Base-by-base conservation (phyloP, 768 basidiomycete species). In the Leucosporidium yakuticum region DNA sequence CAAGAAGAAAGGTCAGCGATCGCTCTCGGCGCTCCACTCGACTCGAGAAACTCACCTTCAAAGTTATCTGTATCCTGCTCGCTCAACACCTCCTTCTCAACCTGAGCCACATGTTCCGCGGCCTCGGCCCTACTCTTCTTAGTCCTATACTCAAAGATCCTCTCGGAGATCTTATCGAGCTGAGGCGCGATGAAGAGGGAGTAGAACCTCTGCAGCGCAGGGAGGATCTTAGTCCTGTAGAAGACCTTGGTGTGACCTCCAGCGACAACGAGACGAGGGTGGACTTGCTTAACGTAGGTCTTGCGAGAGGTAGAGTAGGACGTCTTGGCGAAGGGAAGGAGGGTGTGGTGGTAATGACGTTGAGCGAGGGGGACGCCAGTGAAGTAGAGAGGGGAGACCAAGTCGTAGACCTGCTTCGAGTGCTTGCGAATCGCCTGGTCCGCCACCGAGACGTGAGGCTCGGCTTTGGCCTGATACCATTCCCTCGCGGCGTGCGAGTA, bases 141-240 rank as follows among this genome's bases (percentile, higher is more conserved):
- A 21, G 64, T 62, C 67, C 69, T 71, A 68, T 74, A 73, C 63
- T 75, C 74, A 31, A 70, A 76, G 47, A 73, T 70, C 23, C 71
- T 56, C 49, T 74, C 76, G 19, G 60, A 53, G 60, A 76, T 74
- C 70, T 75, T 75, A 64, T 68, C 73, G 21, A 75, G 39, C 66
- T 76, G 76, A 11, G 76, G 76, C 8, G 65, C 67, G 58, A 76
- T 68, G 65, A 74, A 76, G 34, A 65, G 55, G 49, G 64, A 68
- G 60, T 74, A 73, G 68, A 76, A 74, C 7, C 74, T 60, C 32
- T 58, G 48, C n/a, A 75, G 59, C 4, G 68, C 44, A 0, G 76
- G 74, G 14, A 62, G 55, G 36, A 76, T 39, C 31, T 57, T 65
- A 23, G 65, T 23, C 27, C 56, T 47, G 61, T 70, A 64, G 32